Conservation (phyloP, 179 eudicot genomes). For the Gypsophila paniculata region DNA sequence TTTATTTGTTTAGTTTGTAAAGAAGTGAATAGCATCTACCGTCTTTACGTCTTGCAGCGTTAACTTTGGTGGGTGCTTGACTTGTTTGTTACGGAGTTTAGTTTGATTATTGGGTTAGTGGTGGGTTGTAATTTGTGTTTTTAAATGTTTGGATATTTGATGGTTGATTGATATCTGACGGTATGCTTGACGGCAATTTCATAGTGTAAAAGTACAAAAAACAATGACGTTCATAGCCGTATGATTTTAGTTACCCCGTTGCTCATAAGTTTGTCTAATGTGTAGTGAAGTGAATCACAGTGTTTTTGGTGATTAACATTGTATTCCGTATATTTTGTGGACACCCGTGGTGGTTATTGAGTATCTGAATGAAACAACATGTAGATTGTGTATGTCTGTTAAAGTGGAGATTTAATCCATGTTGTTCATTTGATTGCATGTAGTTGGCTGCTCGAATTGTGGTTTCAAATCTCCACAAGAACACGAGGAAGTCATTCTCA, state of each 20-base stretch:
- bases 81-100: too few relatives aligned
- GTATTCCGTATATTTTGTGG: not conserved
- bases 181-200: not conserved
- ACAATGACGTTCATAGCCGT: not conserved
- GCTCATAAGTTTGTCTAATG: not conserved
- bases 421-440: not conserved
- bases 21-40: too few relatives aligned
- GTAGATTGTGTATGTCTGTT: too few relatives aligned
- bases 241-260: not conserved
- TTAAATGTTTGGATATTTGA: not conserved
- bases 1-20: too few relatives aligned
- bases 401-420: too few relatives aligned
- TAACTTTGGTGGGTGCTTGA: too few relatives aligned
- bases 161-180: not conserved
- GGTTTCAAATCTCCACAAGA: conserved; percentile 93
- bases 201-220: too few relatives aligned
- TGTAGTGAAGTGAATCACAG: not conserved
- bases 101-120: too few relatives aligned
- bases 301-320: not conserved
- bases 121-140: too few relatives aligned
- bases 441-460: conserved; percentile 97
- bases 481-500: conserved; percentile 78
- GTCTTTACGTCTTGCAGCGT: too few relatives aligned
- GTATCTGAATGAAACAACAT: too few relatives aligned
- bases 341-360: too few relatives aligned